phyloP scores from a whole-genome alignment of 2,329 filamentous ascomycete species.

The Ophiocordyceps camponoti-saundersi region DNA sequence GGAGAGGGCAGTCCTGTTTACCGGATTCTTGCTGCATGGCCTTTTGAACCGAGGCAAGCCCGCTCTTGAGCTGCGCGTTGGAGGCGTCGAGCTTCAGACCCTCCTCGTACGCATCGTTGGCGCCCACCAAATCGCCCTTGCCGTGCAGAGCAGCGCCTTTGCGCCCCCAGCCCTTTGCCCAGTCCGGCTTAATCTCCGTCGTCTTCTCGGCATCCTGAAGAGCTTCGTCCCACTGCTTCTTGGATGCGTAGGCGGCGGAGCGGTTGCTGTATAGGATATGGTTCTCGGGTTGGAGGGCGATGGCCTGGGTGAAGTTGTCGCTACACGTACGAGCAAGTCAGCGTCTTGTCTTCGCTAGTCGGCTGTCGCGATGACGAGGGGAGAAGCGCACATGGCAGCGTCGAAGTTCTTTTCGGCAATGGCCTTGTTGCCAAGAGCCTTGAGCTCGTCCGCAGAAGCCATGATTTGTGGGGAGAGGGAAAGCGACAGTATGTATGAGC shows the following conservation, averaged over 20 bases:
- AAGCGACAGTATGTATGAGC: background rate
- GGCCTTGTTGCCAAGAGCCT: constrained; percentile 96
- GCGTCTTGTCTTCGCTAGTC: background rate
- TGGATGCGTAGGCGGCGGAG: constrained; percentile 73
- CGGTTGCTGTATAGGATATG: constrained; percentile 98
- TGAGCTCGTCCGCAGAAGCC: constrained; percentile 61
- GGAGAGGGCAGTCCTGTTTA: constrained; percentile 3
- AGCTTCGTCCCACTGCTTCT: constrained; percentile 73
- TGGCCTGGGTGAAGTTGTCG: constrained; percentile 87
- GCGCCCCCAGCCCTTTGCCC: constrained; percentile 90
- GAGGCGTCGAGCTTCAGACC: constrained; percentile 84
- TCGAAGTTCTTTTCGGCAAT: constrained; percentile 95
- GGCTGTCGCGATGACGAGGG: background rate
- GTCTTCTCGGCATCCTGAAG: constrained; percentile 86
- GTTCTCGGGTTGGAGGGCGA: constrained; percentile 72
- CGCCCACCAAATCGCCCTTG: constrained; percentile 65
- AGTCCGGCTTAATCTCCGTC: constrained; percentile 88
- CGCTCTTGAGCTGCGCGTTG: constrained; percentile 86
- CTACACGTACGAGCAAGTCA: constrained; percentile 25
- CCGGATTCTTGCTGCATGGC: constrained; percentile 52
- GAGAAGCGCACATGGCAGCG: constrained; percentile 69
- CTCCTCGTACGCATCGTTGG: constrained; percentile 80
- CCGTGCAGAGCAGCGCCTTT: constrained; percentile 88
- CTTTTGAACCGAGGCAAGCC: constrained; percentile 68
- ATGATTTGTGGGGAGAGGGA: constrained; percentile 14